phyloP scores from a whole-genome alignment of 305 asterid genomes.

The Solanum hybrid region DNA sequence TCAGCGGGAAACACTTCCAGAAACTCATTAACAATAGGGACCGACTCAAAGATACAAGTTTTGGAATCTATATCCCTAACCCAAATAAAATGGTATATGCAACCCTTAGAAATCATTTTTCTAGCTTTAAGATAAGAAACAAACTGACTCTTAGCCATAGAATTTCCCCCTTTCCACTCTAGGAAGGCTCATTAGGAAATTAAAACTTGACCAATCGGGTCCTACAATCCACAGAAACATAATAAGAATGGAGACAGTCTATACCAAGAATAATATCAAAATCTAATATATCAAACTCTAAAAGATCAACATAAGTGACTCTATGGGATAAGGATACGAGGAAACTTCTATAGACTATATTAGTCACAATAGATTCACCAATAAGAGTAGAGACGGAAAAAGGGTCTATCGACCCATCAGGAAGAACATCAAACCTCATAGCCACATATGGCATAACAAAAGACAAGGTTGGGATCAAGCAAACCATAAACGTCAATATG shows the following conservation, averaged over 20 bases:
- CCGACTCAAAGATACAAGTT: background rate
- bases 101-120: background rate
- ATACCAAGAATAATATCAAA: background rate
- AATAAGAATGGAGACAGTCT: background rate
- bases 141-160: background rate
- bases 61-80: background rate
- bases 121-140: background rate
- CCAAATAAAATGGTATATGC: background rate
- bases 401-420: background rate
- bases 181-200: background rate
- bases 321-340: background rate
- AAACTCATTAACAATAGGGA: background rate
- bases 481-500: background rate
- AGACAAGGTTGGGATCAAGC: background rate
- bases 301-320: background rate
- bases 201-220: background rate
- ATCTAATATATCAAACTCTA: background rate
- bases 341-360: background rate
- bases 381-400: background rate
- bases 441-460: background rate
- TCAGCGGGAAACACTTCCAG: background rate
- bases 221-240: background rate
- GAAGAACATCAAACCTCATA: background rate
- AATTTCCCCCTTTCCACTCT: background rate
- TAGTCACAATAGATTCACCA: background rate